Evolutionary conservation across 257 asterid genomes (phyloP).

Genomic region (Haberlea rhodopensis): DNA sequence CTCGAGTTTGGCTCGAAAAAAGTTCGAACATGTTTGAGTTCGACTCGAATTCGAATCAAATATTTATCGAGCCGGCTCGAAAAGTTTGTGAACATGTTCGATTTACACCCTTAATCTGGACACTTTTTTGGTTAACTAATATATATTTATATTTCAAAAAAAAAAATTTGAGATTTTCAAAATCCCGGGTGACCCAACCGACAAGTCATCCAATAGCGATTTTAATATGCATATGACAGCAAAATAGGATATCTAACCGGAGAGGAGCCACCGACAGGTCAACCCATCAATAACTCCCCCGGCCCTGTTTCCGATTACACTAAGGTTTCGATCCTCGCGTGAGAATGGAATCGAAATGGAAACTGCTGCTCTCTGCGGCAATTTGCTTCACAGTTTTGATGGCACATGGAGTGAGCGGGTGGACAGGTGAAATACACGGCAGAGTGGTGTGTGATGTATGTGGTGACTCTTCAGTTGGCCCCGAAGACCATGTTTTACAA

Average conservation of each 20-base stretch:
- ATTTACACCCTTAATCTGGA: too few relatives aligned
- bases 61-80: too few relatives aligned
- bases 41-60: too few relatives aligned
- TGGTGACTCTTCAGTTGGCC: constrained; percentile 87
- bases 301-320: constrained; percentile 7
- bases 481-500: constrained; percentile 76
- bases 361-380: constrained; percentile 19
- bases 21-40: too few relatives aligned
- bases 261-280: background rate
- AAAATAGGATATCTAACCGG: background rate
- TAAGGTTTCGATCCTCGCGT: constrained; percentile 4
- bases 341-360: constrained; percentile 41
- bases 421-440: constrained; percentile 89
- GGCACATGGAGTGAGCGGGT: constrained; percentile 43
- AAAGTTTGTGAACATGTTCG: too few relatives aligned
- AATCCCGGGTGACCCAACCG: too few relatives aligned
- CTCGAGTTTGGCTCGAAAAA: too few relatives aligned
- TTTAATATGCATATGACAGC: background rate
- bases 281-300: background rate
- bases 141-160: too few relatives aligned
- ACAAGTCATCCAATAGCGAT: too few relatives aligned
- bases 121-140: too few relatives aligned
- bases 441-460: constrained; percentile 90
- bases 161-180: too few relatives aligned
- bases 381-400: constrained; percentile 25